Evolutionary conservation across 2,329 filamentous ascomycete genomes (phyloP).

Genomic region (Aspergillus vadensis): DNA sequence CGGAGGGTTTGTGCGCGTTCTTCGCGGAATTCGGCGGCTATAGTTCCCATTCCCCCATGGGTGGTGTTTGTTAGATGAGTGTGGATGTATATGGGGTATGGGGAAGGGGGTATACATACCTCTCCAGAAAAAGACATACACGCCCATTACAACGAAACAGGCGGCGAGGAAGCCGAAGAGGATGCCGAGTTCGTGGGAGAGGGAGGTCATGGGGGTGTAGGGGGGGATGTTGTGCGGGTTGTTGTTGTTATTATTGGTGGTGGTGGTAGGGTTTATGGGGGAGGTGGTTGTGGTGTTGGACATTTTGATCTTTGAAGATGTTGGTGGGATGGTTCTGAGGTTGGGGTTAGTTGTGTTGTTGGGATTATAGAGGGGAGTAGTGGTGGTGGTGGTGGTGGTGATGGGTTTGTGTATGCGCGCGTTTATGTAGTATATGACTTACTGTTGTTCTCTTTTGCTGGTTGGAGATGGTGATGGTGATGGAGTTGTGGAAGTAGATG

Average conservation of each 20-base stretch:
- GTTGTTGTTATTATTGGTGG: background rate
- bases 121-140: constrained; percentile 40
- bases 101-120: constrained; percentile 19
- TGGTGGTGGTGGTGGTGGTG: no score
- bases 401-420: no score
- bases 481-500: no score
- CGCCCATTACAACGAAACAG: constrained; percentile 35
- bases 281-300: background rate
- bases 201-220: constrained; percentile 33
- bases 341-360: background rate
- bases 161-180: constrained; percentile 43
- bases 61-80: no score
- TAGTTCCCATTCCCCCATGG: no score
- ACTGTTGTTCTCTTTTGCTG: no score
- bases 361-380: no score
- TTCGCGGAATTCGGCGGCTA: constrained; percentile 32
- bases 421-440: no score
- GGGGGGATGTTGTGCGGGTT: constrained; percentile 24
- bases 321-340: background rate
- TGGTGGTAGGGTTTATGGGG: background rate
- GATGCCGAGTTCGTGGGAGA: constrained; percentile 41
- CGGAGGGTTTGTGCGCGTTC: constrained; percentile 23
- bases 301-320: no score
- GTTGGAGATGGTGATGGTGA: no score
- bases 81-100: background rate